phyloP scores from a whole-genome alignment of 106 monocot genomes.

The Allium cepa region DNA sequence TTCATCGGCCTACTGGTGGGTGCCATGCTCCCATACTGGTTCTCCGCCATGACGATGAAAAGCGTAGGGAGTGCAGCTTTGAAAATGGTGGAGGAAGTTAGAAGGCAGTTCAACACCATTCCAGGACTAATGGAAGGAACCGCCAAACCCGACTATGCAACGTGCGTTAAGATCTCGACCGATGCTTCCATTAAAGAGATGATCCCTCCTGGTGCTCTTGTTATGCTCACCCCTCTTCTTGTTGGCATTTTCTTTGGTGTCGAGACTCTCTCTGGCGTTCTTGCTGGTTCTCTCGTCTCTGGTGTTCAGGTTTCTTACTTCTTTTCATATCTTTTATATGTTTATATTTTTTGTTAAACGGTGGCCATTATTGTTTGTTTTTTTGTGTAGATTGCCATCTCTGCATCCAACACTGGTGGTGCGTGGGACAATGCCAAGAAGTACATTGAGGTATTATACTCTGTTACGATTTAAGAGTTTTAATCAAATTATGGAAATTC shows the following conservation, averaged over 20 bases:
- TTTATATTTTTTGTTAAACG: background rate
- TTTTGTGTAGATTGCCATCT: slow-evolving; percentile 39
- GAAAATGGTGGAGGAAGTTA: slow-evolving; percentile 57
- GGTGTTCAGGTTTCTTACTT: slow-evolving; percentile 33
- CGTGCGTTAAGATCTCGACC: slow-evolving; percentile 50
- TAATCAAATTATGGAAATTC: too few relatives aligned
- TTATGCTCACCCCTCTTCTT: slow-evolving; percentile 51
- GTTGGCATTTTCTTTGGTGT: slow-evolving; percentile 50
- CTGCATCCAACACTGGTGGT: slow-evolving; percentile 55
- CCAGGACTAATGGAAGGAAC: slow-evolving; percentile 55
- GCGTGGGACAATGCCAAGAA: slow-evolving; percentile 69
- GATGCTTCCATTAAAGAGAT: slow-evolving; percentile 64
- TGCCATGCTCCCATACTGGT: slow-evolving; percentile 71
- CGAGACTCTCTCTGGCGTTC: slow-evolving; percentile 42
- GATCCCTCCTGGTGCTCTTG: slow-evolving; percentile 53
- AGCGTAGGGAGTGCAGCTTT: slow-evolving; percentile 35
- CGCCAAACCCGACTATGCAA: slow-evolving; percentile 47
- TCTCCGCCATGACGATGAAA: slow-evolving; percentile 73
- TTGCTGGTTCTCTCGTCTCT: slow-evolving; percentile 47
- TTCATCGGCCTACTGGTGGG: slow-evolving; percentile 36
- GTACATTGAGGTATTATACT: slow-evolving; percentile 41
- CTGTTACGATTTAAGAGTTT: background rate
- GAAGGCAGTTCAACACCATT: slow-evolving; percentile 51
- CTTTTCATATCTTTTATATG: background rate
- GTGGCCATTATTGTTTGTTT: background rate